Evolutionary conservation across 1,284 basidiomycete genomes (phyloP).

Genomic region (Cryptococcus sp.): DNA sequence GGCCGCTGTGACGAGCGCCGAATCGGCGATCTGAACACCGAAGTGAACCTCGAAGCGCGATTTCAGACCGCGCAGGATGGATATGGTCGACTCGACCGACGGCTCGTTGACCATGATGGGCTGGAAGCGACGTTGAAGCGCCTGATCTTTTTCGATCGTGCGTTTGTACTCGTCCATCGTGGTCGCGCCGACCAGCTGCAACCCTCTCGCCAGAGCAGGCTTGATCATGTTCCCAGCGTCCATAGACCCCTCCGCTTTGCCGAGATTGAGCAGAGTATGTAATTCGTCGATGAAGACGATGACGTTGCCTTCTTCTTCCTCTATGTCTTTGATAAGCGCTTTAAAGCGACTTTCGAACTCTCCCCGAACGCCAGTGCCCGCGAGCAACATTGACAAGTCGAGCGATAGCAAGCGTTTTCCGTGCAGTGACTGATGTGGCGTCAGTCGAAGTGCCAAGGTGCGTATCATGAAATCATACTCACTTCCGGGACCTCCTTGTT

Average conservation of each 20-base stretch:
- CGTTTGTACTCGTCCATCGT: constrained; percentile 89
- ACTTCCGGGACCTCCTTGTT: constrained; percentile 90
- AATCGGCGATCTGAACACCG: constrained; percentile 85
- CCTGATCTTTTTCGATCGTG: constrained; percentile 88
- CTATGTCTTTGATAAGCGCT: constrained; percentile 79
- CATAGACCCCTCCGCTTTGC: constrained; percentile 87
- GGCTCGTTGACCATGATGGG: constrained; percentile 86
- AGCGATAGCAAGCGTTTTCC: constrained; percentile 78
- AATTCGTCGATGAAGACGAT: constrained; percentile 93
- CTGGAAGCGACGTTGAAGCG: constrained; percentile 86
- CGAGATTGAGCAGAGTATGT: constrained; percentile 64
- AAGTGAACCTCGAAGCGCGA: constrained; percentile 83
- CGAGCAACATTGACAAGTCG: constrained; percentile 77
- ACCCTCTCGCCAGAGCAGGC: constrained; percentile 72
- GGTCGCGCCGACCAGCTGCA: constrained; percentile 84
- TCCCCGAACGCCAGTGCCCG: constrained; percentile 83
- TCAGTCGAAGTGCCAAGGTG: neutral
- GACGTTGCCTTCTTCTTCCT: constrained; percentile 66
- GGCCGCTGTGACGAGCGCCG: constrained; percentile 80
- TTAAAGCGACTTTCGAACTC: constrained; percentile 94
- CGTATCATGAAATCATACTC: constrained; percentile 24
- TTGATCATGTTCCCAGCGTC: constrained; percentile 73
- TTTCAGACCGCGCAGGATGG: constrained; percentile 85
- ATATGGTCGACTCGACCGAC: constrained; percentile 79
- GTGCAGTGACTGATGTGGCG: constrained; percentile 67